phyloP scores from a whole-genome alignment of 257 asterid genomes.

The Primulina huaijiensis region DNA sequence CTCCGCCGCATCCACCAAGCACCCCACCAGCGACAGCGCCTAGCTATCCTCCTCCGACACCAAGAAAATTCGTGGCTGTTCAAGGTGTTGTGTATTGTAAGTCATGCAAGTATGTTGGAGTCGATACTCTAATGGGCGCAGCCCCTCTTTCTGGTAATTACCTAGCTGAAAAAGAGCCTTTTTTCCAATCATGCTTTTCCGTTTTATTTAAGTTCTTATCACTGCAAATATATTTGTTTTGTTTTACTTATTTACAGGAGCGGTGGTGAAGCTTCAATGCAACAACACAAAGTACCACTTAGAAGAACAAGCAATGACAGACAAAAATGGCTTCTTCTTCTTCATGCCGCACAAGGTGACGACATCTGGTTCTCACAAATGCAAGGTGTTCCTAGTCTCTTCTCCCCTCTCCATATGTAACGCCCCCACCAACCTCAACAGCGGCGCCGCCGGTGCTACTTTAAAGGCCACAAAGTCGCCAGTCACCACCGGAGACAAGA shows the following conservation, averaged over 20 bases:
- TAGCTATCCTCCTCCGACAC: conserved; percentile 15
- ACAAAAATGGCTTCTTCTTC: conserved; percentile 42
- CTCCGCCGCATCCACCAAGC: conserved; percentile 14
- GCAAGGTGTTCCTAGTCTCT: conserved; percentile 35
- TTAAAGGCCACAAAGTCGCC: conserved; percentile 29
- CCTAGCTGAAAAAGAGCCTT: not conserved
- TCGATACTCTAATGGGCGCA: conserved; percentile 25
- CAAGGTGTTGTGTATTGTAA: conserved; percentile 49
- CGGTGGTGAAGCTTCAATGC: conserved; percentile 36
- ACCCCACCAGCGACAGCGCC: conserved; percentile 17
- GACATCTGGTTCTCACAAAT: conserved; percentile 24
- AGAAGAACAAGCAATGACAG: conserved; percentile 28
- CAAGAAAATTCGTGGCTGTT: conserved; percentile 29
- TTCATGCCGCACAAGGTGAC: conserved; percentile 29
- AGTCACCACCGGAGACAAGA: not conserved
- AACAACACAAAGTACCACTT: conserved; percentile 25
- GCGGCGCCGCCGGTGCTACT: conserved; percentile 35
- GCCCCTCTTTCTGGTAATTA: conserved; percentile 32
- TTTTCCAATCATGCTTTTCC: not conserved
- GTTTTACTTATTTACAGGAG: conserved; percentile 23
- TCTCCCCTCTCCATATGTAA: conserved; percentile 33
- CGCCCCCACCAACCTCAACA: conserved; percentile 33
- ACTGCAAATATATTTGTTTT: not conserved
- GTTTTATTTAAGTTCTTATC: not conserved
- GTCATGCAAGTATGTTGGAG: conserved; percentile 37